These are phyloP conservation scores for Epichloe gansuensis DNA, from an alignment of 2,329 filamentous ascomycete species.

Conservation along the genomic window DNA sequence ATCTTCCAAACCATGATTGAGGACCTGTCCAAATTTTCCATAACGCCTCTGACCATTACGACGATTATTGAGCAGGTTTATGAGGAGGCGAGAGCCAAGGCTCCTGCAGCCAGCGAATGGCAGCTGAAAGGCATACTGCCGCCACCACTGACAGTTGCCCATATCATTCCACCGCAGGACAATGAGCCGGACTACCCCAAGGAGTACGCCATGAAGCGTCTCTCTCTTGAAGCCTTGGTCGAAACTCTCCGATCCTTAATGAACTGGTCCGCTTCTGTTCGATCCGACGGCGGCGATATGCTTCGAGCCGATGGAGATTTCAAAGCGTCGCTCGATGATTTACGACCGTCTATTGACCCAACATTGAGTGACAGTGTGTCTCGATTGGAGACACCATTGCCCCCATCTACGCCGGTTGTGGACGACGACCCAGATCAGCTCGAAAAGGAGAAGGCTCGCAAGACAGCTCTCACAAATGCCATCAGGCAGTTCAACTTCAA, in stretches of 20 bases:
- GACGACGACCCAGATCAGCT: constrained; percentile 89
- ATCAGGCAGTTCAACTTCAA: constrained; percentile 96
- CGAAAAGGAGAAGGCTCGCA: constrained; percentile 88
- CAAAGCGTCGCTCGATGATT: constrained; percentile 32
- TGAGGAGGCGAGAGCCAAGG: constrained; percentile 60
- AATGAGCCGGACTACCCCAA: constrained; percentile 61
- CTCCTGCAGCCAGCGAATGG: constrained; percentile 59
- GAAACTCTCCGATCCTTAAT: constrained; percentile 82
- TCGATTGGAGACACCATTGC: constrained; percentile 43
- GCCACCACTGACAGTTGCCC: constrained; percentile 70
- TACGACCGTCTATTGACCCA: constrained; percentile 56
- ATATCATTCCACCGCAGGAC: constrained; percentile 49
- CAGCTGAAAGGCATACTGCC: constrained; percentile 75
- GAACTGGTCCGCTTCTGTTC: constrained; percentile 65
- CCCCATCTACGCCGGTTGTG: constrained; percentile 51
- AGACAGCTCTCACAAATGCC: constrained; percentile 81
- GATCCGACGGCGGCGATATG: constrained; percentile 38
- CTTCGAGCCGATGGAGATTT: constrained; percentile 19
- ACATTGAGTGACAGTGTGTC: constrained; percentile 46
- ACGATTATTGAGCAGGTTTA: constrained; percentile 73
- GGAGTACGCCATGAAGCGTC: constrained; percentile 84
- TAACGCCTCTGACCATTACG: constrained; percentile 61
- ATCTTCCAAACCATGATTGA: constrained; percentile 94
- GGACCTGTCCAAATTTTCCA: constrained; percentile 79
- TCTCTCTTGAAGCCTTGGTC: constrained; percentile 77